Evolutionary conservation across 805 yeast genomes (phyloP), one percentile per base, ranked within the genome.

Genomic region (Candida verbasci): DNA sequence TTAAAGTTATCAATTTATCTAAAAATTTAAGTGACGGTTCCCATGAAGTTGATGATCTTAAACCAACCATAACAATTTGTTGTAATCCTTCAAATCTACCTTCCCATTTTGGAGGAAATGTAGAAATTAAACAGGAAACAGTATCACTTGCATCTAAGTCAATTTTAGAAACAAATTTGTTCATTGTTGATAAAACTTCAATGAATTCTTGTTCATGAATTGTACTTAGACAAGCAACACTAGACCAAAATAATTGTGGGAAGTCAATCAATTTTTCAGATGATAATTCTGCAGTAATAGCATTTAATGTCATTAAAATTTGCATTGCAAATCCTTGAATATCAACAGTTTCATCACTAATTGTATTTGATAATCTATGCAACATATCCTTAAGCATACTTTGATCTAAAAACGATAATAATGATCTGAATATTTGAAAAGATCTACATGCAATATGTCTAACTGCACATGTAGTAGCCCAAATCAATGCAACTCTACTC

Each of bases 401-500:
- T 51, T 82, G 89, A 52, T 93, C 97, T 42, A 91, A 63, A 47
- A 81, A 79, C 7, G 86, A 75, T n/a, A 88, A 62, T 39, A 93
- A 58, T 3, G 94, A 84, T 29, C 99, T 69, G 62, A 89, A 93
- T 0, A 89, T 72, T 55, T 93, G 98, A 60, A 94, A 91, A 0
- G 97, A 89, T 17, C 98, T 74, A 47, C 98, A 93, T 0, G 99
- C 98, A 47, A 93, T 76, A 55, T 94, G 99, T 51, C 97, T 73
- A 2, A 91, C 97, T 2, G 97, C 94, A 63, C 97, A 93, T 1
- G 96, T 82, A 0, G 98, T 93, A 0, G 98, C 97, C 98, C 98
- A 93, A 20, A 74, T 70, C 24, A 94, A 66, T 0, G 97, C 82
- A 3, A 76, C 78, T 23, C 81, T 65, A 34, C 95, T 82, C 98